Evolutionary conservation across 108 stramenopile genomes (phyloP).

Genomic region (Skeletonema tropicum): DNA sequence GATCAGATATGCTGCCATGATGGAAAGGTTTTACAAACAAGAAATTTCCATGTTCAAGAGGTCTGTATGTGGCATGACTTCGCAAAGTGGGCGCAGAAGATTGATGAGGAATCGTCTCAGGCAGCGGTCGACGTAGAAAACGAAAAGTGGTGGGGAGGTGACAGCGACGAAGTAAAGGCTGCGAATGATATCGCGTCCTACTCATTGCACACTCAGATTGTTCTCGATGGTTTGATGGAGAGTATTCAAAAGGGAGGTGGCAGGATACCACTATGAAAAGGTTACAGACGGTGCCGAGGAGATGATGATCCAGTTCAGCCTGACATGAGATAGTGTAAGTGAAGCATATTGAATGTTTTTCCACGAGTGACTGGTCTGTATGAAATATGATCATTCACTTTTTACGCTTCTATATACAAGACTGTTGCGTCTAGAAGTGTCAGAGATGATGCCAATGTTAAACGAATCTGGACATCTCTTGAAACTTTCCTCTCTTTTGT

Average conservation of each 20-base stretch:
- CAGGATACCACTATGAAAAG: not conserved
- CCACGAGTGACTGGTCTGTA: too few species aligned
- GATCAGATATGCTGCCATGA: slow-evolving; percentile 21
- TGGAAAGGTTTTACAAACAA: slow-evolving; percentile 16
- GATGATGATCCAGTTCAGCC: not conserved
- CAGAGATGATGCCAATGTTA: not conserved
- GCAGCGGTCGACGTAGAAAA: not conserved
- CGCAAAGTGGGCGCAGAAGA: slow-evolving; percentile 4
- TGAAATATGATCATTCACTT: not conserved
- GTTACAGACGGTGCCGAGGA: slow-evolving; percentile 3
- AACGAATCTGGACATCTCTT: slow-evolving; percentile 15
- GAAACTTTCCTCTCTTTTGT: slow-evolving; percentile 27
- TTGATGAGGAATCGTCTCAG: slow-evolving; percentile 26
- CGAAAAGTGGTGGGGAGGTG: slow-evolving; percentile 15
- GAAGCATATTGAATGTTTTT: too few species aligned
- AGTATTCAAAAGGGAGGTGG: slow-evolving; percentile 14
- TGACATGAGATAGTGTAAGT: not conserved
- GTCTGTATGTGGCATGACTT: slow-evolving; percentile 56
- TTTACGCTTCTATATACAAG: not conserved
- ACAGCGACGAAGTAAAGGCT: slow-evolving; percentile 20
- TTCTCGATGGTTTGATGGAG: slow-evolving; percentile 54
- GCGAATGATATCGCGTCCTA: slow-evolving; percentile 31
- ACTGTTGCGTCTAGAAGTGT: not conserved
- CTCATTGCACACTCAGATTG: slow-evolving; percentile 42
- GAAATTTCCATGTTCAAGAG: slow-evolving; percentile 37